Base-by-base conservation (phyloP, 2,329 filamentous ascomycete species). In the Sphaerostilbella broomeana region DNA sequence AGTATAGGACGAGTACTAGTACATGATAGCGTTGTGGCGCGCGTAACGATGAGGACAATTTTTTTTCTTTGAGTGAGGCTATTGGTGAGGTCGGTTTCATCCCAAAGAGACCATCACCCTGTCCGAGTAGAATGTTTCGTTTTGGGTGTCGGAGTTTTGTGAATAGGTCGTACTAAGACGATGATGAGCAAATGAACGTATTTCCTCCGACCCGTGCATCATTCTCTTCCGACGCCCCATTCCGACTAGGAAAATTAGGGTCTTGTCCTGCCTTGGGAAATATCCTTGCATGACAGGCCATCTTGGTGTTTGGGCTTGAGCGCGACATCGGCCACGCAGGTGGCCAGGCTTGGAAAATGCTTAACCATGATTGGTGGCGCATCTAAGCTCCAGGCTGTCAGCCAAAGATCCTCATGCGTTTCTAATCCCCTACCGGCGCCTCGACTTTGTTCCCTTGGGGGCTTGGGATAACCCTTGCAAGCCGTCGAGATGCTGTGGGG, bases 281-380 rank as follows among this genome's bases (percentile, higher is more conserved):
- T n/a, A n/a, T n/a, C n/a, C n/a, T n/a, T n/a, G n/a, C n/a, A n/a
- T n/a, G n/a, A n/a, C 38, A 41, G 35, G 27, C 35, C 24, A 34
- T 29, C 24, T 25, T 37, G 35, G 40, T 24, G 35, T 38, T 12
- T 25, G 31, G 35, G 35, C 40, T 38, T 43, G 36, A 35, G 41
- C 41, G 42, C 42, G 42, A 44, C 38, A 44, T 44, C 42, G 42
- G 42, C 42, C 38, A 44, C 19, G 40, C 41, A 40, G 30, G 26
- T 31, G 16, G 17, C 12, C 22, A 35, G 33, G 13, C 27, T 45
- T 45, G 26, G 43, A 45, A 43, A 45, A 38, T 17, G 27, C 17
- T 6, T 20, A 24, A 12, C 4, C 20, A 13, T 45, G 39, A 45
- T 45, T 45, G 43, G 43, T 21, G 19, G 31, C 26, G 8, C 5